Conservation (phyloP, 2,329 filamentous ascomycete genomes). For the Camillea tinctor region DNA sequence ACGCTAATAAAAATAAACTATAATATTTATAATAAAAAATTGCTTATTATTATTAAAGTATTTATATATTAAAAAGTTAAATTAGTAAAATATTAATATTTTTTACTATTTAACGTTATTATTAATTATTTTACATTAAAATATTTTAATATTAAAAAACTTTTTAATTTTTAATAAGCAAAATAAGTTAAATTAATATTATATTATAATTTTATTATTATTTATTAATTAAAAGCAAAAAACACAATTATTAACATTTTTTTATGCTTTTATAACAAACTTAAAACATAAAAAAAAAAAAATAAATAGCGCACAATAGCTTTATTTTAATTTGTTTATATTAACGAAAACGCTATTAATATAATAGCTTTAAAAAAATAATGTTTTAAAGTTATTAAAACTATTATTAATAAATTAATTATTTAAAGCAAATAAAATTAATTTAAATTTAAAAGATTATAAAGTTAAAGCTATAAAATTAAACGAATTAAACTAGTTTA, state of each 20-base stretch:
- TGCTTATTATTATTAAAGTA: neutral
- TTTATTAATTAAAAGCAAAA: too few species aligned
- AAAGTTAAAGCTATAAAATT: neutral
- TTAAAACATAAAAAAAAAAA: too few species aligned
- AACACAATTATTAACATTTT: too few species aligned
- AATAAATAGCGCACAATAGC: too few species aligned
- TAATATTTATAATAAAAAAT: neutral
- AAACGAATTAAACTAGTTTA: neutral
- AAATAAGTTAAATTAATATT: too few species aligned
- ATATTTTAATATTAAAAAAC: neutral
- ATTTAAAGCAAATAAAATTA: neutral
- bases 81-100: neutral
- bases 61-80: too few species aligned
- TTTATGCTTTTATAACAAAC: too few species aligned
- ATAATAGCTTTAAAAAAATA: neutral
- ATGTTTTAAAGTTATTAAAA: neutral
- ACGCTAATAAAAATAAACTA: neutral
- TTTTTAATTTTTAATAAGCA: too few species aligned
- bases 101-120: neutral
- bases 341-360: too few species aligned
- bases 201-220: too few species aligned
- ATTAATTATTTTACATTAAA: neutral
- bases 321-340: neutral
- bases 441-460: neutral
- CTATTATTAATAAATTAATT: too few species aligned